Evolutionary conservation across 208 protist species (phyloP).

Genomic region (Tetramitus jugosus): DNA sequence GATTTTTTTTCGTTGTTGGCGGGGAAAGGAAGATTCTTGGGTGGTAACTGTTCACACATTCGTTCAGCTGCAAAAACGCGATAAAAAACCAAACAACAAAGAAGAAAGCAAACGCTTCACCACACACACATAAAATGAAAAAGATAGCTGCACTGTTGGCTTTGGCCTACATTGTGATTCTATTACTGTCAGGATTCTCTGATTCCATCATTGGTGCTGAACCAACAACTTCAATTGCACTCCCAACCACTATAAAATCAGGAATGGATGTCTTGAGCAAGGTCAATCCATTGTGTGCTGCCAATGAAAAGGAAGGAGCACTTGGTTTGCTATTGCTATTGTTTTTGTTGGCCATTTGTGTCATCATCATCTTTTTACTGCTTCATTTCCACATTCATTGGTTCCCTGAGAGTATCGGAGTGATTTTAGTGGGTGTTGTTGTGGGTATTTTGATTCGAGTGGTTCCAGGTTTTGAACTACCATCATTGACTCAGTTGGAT

Average conservation of each 20-base stretch:
- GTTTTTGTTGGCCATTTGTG: not conserved
- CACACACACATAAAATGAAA: no score
- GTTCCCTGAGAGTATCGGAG: conserved; percentile 14
- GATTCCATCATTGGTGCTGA: no score
- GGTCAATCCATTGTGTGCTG: conserved; percentile 14
- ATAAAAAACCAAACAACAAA: no score
- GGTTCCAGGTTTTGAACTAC: not conserved
- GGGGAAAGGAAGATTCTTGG: no score
- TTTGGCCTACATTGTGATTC: no score
- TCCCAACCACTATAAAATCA: not conserved
- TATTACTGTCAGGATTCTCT: no score
- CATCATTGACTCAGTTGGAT: not conserved
- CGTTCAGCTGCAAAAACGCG: no score
- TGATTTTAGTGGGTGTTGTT: not conserved
- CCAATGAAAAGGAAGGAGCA: not conserved
- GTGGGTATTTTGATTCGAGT: not conserved
- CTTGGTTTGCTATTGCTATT: not conserved
- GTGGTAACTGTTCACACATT: no score
- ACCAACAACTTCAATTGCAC: not conserved
- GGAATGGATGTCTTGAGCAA: not conserved
- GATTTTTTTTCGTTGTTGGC: no score
- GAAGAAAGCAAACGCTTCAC: no score
- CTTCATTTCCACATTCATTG: conserved; percentile 4
- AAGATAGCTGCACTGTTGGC: no score
- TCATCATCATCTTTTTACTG: conserved; percentile 6